phyloP scores from a whole-genome alignment of 306 rosid species.

The Sechiopsis laciniata region DNA sequence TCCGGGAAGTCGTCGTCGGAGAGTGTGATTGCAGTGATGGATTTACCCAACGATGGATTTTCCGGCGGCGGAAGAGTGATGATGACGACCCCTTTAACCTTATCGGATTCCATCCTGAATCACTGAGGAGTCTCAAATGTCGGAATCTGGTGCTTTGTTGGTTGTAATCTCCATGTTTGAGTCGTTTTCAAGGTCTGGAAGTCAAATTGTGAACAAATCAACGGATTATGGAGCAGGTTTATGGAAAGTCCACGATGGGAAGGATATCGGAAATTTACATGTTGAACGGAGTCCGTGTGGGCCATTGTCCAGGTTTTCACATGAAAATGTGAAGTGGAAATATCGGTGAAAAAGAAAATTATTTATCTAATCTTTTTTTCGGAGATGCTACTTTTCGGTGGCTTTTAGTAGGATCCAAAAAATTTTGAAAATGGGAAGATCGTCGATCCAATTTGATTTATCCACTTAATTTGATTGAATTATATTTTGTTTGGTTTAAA shows the following conservation, averaged over 20 bases:
- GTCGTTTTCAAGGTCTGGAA: neutral
- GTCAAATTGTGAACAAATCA: slow-evolving; percentile 15
- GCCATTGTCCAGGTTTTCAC: neutral
- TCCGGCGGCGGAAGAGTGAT: slow-evolving; percentile 77
- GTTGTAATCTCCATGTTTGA: neutral
- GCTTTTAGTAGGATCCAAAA: no score
- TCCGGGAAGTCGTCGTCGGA: slow-evolving; percentile 27
- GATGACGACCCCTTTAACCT: slow-evolving; percentile 50
- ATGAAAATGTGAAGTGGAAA: neutral
- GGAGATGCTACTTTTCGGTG: no score
- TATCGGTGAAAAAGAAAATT: no score
- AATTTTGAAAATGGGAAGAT: no score
- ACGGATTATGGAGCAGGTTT: neutral
- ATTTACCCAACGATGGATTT: slow-evolving; percentile 73
- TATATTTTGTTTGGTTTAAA: no score
- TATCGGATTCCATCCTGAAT: slow-evolving; percentile 43
- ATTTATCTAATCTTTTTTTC: no score
- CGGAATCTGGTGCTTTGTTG: neutral
- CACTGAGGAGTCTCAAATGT: neutral
- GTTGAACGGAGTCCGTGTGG: neutral
- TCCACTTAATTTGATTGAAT: no score
- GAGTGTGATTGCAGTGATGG: slow-evolving; percentile 64
- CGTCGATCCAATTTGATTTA: no score
- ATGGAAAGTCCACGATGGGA: neutral
- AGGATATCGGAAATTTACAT: neutral